Evolutionary conservation across 306 rosid species (phyloP).

Genomic region (Prosopis cineraria): DNA sequence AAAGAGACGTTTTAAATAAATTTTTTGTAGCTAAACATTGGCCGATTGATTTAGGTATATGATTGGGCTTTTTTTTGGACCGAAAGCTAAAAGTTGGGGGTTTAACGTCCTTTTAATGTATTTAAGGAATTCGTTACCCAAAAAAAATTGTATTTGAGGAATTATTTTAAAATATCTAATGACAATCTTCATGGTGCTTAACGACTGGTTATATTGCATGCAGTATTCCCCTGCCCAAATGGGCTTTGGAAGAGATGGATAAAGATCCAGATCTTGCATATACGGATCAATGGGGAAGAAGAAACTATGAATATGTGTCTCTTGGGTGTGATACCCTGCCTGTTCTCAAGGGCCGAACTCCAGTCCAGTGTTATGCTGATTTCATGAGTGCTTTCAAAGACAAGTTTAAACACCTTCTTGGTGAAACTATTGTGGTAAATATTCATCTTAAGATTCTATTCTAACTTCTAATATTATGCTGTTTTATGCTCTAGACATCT

Average conservation of each 20-base stretch:
- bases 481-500: neutral
- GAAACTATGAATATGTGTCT: slow-evolving; percentile 82
- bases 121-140: no score
- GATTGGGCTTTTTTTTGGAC: neutral
- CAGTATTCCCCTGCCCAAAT: slow-evolving; percentile 95
- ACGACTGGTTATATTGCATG: neutral
- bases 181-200: slow-evolving; percentile 1
- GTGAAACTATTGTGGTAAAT: slow-evolving; percentile 89
- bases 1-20: neutral
- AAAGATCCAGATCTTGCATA: slow-evolving; percentile 84
- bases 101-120: neutral
- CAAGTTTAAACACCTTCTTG: slow-evolving; percentile 77
- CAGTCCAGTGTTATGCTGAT: slow-evolving; percentile 89
- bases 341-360: slow-evolving; percentile 88
- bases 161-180: neutral
- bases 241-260: slow-evolving; percentile 83
- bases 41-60: neutral
- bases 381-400: slow-evolving; percentile 92
- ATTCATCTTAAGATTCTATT: neutral
- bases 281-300: slow-evolving; percentile 97
- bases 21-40: neutral
- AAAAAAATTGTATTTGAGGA: no score
- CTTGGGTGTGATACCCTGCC: slow-evolving; percentile 88
- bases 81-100: neutral
- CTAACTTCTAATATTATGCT: neutral